A percentile compares a stretch with the other conserved stretches of the same genome.
Evolutionary conservation across 768 basidiomycete genomes (phyloP).

Genomic region (Leccinum aurantiacum): DNA sequence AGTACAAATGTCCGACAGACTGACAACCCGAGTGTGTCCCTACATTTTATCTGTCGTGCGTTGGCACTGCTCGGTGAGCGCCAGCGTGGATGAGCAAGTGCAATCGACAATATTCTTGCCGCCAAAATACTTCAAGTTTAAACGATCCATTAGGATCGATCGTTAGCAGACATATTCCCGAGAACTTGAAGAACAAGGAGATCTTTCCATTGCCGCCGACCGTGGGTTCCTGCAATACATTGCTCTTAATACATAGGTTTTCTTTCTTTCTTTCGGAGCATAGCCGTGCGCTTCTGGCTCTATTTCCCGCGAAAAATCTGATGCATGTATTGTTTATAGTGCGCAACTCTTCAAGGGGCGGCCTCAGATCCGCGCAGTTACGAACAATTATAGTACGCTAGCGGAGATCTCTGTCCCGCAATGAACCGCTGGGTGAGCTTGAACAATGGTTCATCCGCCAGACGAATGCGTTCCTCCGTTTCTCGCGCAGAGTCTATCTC

Average conservation of each 20-base stretch:
- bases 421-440: neutral
- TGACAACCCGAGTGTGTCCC: neutral
- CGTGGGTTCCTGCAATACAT: neutral
- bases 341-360: neutral
- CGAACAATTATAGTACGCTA: neutral
- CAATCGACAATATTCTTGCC: neutral
- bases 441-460: neutral
- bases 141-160: neutral
- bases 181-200: neutral
- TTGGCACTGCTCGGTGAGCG: neutral
- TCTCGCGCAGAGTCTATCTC: neutral
- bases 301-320: neutral
- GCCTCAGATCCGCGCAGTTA: neutral
- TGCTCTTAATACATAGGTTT: neutral
- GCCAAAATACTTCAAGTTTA: neutral
- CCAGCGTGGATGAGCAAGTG: neutral
- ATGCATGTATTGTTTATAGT: neutral
- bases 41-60: neutral
- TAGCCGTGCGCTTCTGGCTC: neutral
- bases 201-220: neutral
- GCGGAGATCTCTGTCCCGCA: neutral
- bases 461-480: neutral
- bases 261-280: neutral
- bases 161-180: neutral
- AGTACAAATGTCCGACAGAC: neutral